A percentile compares a stretch with the other conserved stretches of the same genome.
phyloP scores from a whole-genome alignment of 306 rosid species.

The Mimosa pudica region DNA sequence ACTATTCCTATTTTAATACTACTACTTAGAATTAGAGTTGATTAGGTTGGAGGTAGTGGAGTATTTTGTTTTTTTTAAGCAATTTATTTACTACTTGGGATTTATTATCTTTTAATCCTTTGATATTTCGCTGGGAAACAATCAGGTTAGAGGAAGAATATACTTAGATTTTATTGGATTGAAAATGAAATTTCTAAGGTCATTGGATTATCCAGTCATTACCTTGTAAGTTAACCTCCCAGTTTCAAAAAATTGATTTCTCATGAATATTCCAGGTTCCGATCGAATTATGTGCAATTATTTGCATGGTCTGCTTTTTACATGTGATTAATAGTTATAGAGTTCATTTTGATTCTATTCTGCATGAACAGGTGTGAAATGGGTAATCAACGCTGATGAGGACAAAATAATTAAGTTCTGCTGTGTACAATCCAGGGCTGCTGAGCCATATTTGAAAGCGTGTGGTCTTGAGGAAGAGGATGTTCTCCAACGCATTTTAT shows the following conservation, averaged over 20 bases:
- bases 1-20: background rate
- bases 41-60: slow-evolving; percentile 8
- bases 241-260: background rate
- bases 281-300: slow-evolving; percentile 1
- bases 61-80: background rate
- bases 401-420: slow-evolving; percentile 73
- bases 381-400: slow-evolving; percentile 66
- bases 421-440: slow-evolving; percentile 68
- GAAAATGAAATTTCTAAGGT: background rate
- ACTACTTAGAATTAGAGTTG: background rate
- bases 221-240: background rate
- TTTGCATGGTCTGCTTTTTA: background rate
- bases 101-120: background rate
- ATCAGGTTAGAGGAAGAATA: background rate
- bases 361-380: slow-evolving; percentile 63
- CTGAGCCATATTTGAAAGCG: slow-evolving; percentile 65
- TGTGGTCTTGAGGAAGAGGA: slow-evolving; percentile 71
- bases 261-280: slow-evolving; percentile 24
- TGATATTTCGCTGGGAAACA: background rate
- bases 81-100: background rate
- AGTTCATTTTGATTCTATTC: slow-evolving; percentile 15
- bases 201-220: background rate
- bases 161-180: background rate
- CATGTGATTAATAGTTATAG: background rate
- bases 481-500: slow-evolving; percentile 60